A percentile compares a stretch with the other conserved stretches of the same genome.
phyloP scores from a whole-genome alignment of 2,329 filamentous ascomycete genomes.

The Pestalotiopsis sp. region DNA sequence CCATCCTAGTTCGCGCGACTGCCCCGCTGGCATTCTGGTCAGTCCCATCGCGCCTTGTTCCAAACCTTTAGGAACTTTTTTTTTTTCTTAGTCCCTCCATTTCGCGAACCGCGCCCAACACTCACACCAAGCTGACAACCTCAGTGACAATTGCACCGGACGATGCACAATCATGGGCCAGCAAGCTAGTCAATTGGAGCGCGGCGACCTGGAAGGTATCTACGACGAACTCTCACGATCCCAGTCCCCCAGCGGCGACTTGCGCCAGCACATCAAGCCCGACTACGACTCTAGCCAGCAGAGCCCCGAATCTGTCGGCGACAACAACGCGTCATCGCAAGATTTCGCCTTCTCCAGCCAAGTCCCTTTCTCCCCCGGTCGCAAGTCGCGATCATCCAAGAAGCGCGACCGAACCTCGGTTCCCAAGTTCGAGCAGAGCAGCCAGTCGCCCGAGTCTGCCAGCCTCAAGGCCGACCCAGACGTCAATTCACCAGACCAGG shows the following conservation, averaged over 20 bases:
- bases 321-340: not conserved
- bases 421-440: conserved; percentile 6
- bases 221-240: not conserved
- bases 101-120: not conserved
- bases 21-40: not conserved
- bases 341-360: conserved; percentile 15
- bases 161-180: conserved; percentile 10
- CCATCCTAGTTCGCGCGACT: not conserved
- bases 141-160: not conserved
- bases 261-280: not conserved
- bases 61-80: not conserved
- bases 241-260: not conserved
- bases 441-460: conserved; percentile 2
- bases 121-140: not conserved
- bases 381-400: not conserved
- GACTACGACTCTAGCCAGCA: not conserved
- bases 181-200: conserved; percentile 7
- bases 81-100: not conserved
- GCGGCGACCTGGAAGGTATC: not conserved
- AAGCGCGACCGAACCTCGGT: not conserved
- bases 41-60: not conserved
- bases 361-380: conserved; percentile 4
- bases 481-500: not conserved
- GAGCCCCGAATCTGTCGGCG: not conserved
- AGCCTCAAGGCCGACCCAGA: not conserved